Evolutionary conservation across 2,329 filamentous ascomycete species (phyloP).

Genomic region (Alternaria brassicicola): DNA sequence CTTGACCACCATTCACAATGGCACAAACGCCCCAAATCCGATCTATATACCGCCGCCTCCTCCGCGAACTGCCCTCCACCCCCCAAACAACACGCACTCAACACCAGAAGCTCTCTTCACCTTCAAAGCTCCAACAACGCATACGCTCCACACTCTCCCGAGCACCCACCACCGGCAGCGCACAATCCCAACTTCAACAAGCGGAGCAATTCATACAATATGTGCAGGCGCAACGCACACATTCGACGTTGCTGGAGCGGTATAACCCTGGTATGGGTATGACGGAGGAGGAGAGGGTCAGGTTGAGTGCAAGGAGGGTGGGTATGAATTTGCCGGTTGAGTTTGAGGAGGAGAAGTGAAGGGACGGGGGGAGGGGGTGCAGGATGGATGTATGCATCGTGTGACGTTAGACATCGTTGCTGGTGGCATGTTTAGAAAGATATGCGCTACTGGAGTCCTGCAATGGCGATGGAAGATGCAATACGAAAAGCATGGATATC

Average conservation of each 20-base stretch:
- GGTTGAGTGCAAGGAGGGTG: constrained; percentile 82
- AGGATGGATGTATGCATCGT: not conserved
- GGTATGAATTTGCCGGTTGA: constrained; percentile 86
- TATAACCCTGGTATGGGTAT: constrained; percentile 94
- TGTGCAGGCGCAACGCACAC: constrained; percentile 82
- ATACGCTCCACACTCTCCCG: constrained; percentile 68
- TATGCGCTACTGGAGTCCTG: not conserved
- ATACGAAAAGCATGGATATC: not conserved
- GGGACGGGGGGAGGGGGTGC: constrained; percentile 9
- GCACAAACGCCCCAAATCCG: constrained; percentile 60
- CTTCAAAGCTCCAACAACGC: constrained; percentile 72
- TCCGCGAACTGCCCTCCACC: constrained; percentile 85
- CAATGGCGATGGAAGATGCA: not conserved
- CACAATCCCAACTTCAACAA: constrained; percentile 50
- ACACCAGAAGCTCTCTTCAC: constrained; percentile 55
- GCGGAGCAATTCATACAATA: constrained; percentile 83
- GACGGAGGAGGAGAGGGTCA: constrained; percentile 81
- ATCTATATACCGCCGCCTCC: constrained; percentile 83
- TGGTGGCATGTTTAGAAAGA: no score
- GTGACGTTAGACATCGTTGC: not conserved
- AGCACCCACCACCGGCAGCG: not conserved
- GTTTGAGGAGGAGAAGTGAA: constrained; percentile 40
- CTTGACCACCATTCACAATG: constrained; percentile 34
- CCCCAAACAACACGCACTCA: constrained; percentile 48
- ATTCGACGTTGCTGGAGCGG: constrained; percentile 79